Evolutionary conservation across 768 basidiomycete species (phyloP).

Genomic region (Psilocybe tampanensis): DNA sequence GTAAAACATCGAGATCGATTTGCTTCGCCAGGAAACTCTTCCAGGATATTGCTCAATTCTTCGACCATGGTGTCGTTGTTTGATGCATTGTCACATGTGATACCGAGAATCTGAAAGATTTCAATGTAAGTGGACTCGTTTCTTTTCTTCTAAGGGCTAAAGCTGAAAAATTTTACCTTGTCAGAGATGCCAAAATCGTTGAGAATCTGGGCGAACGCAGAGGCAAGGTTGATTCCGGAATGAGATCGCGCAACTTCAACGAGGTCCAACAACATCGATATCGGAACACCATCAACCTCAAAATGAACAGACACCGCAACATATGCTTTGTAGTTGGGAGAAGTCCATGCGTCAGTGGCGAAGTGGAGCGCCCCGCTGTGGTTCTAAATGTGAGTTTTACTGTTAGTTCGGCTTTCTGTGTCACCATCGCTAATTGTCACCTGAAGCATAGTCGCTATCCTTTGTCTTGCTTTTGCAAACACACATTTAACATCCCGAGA

Average conservation of each 20-base stretch:
- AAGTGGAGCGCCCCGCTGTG: constrained; percentile 12
- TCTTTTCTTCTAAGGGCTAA: background rate
- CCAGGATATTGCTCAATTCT: constrained; percentile 24
- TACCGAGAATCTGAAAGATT: background rate
- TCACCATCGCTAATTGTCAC: background rate
- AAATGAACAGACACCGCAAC: constrained; percentile 35
- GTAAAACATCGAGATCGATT: constrained; percentile 34
- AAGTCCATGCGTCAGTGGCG: constrained; percentile 39
- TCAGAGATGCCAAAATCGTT: constrained; percentile 33
- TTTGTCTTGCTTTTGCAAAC: constrained; percentile 2
- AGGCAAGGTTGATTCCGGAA: constrained; percentile 33
- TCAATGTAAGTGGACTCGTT: background rate
- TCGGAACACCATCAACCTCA: constrained; percentile 26
- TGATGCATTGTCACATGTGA: constrained; percentile 34
- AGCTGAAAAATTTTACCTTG: constrained; percentile 30
- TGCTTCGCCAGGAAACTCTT: constrained; percentile 19
- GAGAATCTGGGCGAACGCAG: constrained; percentile 31
- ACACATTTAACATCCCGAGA: constrained; percentile 7
- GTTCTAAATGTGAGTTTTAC: background rate
- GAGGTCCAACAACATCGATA: constrained; percentile 35
- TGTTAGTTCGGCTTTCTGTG: no score
- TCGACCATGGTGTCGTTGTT: constrained; percentile 38
- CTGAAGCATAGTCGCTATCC: constrained; percentile 14
- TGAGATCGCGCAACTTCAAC: constrained; percentile 38
- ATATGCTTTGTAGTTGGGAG: constrained; percentile 34